Evolutionary conservation across 2,329 filamentous ascomycete species (phyloP).

Genomic region (Penicillium oxalicum): DNA sequence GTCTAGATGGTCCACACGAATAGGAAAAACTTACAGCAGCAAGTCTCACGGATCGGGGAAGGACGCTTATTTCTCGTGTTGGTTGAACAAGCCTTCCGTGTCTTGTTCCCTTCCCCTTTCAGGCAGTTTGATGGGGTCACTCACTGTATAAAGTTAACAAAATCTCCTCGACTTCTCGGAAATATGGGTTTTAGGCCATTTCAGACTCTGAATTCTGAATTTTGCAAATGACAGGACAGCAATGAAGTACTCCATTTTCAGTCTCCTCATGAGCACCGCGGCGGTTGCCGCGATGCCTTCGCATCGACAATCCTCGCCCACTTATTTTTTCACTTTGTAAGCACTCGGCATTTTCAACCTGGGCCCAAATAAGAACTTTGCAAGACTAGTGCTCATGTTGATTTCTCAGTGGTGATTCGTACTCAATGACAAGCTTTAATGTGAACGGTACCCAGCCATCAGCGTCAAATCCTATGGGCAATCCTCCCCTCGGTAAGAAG

Average conservation of each 20-base stretch:
- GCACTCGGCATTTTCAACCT: neutral
- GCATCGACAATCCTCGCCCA: conserved; percentile 9
- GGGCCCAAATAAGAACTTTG: too few relatives aligned
- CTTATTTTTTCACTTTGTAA: conserved; percentile 42
- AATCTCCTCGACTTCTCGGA: too few relatives aligned
- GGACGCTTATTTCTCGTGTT: neutral
- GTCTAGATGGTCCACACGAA: neutral
- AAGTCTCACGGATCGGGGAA: neutral
- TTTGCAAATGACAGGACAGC: too few relatives aligned
- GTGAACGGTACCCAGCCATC: conserved; percentile 48
- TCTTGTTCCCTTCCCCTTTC: neutral
- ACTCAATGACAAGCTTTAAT: conserved; percentile 56
- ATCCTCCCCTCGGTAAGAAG: conserved; percentile 42
- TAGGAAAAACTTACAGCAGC: neutral
- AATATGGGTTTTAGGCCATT: neutral
- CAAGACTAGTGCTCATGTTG: neutral
- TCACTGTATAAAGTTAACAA: neutral
- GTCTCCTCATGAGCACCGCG: conserved; percentile 9
- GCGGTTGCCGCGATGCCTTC: conserved; percentile 17
- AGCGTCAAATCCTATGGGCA: conserved; percentile 53
- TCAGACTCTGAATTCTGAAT: neutral
- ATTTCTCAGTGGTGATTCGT: conserved; percentile 50
- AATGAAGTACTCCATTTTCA: conserved; percentile 10
- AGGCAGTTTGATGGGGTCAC: neutral
- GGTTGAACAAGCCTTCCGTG: neutral